These are phyloP conservation scores for Moesziomyces sp. DNA, from an alignment of 1,284 basidiomycete genomes.

Conservation along the genomic window DNA sequence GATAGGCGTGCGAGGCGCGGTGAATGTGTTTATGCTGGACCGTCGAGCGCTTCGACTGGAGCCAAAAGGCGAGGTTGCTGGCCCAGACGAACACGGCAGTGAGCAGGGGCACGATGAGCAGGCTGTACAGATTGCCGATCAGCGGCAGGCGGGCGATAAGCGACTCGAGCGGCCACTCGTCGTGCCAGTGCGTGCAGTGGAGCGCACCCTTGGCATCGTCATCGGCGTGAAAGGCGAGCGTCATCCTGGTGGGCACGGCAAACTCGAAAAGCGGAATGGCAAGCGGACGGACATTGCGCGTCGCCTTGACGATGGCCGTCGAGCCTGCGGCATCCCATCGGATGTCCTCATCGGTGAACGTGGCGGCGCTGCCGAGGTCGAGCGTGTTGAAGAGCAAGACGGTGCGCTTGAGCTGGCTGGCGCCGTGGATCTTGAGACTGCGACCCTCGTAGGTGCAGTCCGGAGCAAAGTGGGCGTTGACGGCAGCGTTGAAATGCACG, in stretches of 20 bases:
- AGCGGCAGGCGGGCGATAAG: slow-evolving; percentile 24
- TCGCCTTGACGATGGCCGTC: slow-evolving; percentile 42
- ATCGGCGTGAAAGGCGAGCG: slow-evolving; percentile 38
- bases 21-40: slow-evolving; percentile 23
- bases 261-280: slow-evolving; percentile 53
- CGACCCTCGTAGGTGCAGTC: slow-evolving; percentile 45
- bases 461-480: slow-evolving; percentile 51
- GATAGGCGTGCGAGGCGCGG: slow-evolving; percentile 15
- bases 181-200: slow-evolving; percentile 50
- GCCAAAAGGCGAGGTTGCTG: slow-evolving; percentile 40
- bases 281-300: slow-evolving; percentile 36
- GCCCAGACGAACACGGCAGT: slow-evolving; percentile 38
- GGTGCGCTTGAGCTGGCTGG: slow-evolving; percentile 50
- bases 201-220: slow-evolving; percentile 16
- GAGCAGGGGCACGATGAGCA: slow-evolving; percentile 31
- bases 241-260: slow-evolving; percentile 34
- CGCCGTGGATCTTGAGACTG: slow-evolving; percentile 47
- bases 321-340: slow-evolving; percentile 33
- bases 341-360: slow-evolving; percentile 36
- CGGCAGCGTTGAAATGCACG: slow-evolving; percentile 49
- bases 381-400: slow-evolving; percentile 40
- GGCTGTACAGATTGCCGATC: slow-evolving; percentile 19
- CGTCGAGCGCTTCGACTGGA: slow-evolving; percentile 27
- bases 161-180: slow-evolving; percentile 43
- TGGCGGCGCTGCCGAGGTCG: slow-evolving; percentile 43